Percentiles rank a stretch among this genome's conserved stretches.
phyloP scores from a whole-genome alignment of 768 basidiomycete genomes.

The Epithele typhae region DNA sequence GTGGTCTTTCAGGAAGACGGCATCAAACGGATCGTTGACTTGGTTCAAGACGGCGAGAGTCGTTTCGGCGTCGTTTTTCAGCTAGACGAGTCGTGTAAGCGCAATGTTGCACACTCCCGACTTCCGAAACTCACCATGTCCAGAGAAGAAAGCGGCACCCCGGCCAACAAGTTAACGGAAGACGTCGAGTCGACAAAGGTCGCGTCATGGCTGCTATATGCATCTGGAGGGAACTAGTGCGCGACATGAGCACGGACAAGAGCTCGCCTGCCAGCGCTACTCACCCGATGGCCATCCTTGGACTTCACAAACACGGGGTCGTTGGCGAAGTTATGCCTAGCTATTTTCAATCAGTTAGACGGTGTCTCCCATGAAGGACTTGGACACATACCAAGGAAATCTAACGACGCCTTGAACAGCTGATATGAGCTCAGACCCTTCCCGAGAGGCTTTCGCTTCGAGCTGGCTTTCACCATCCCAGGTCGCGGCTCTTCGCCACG shows the following conservation, averaged over 20 bases:
- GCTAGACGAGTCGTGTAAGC: conserved; percentile 35
- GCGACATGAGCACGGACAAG: no score
- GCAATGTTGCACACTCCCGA: conserved; percentile 4
- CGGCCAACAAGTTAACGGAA: conserved; percentile 69
- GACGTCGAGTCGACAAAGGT: conserved; percentile 80
- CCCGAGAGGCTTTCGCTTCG: conserved; percentile 58
- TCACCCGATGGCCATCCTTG: conserved; percentile 49
- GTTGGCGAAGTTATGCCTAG: conserved; percentile 62
- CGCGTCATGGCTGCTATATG: conserved; percentile 48
- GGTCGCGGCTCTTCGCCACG: conserved; percentile 57
- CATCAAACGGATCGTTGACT: conserved; percentile 56
- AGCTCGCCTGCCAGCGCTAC: conserved; percentile 12
- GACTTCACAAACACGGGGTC: conserved; percentile 58
- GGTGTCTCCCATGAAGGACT: neutral
- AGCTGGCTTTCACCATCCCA: conserved; percentile 17
- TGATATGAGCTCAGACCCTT: conserved; percentile 88
- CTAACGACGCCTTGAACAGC: conserved; percentile 78
- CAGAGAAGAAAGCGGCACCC: conserved; percentile 72
- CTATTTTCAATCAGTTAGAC: conserved; percentile 31
- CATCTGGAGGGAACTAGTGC: conserved; percentile 51
- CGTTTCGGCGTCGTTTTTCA: conserved; percentile 68
- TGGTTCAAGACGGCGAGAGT: conserved; percentile 65
- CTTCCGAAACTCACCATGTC: conserved; percentile 51
- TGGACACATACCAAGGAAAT: conserved; percentile 68
- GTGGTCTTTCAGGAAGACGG: conserved; percentile 70